Base-by-base conservation (phyloP, 768 basidiomycete genomes). In the Roridomyces roridus region DNA sequence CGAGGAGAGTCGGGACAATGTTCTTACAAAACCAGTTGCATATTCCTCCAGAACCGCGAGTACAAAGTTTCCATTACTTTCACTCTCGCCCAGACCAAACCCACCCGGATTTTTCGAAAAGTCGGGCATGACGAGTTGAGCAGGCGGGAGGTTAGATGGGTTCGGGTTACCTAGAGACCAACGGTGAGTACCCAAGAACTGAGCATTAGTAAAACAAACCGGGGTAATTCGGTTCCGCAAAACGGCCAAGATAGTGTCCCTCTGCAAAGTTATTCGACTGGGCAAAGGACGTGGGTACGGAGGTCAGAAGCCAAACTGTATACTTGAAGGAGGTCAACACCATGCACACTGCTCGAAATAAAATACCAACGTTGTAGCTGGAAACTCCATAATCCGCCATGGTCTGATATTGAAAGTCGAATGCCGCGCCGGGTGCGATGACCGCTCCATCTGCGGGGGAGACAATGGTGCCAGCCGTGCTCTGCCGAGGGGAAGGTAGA, bases 161-260 rank as follows among this genome's bases (percentile, higher is more conserved):
- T 72, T 67, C 15, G 80, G 78, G 35, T 80, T 77, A 31, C 73
- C 78, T 80, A 31, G 21, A 28, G 26, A 31, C 41, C 46, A 23
- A 15, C 5, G 9, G 12, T 17, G 24, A 25, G 46, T 40, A 20
- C 23, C 9, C 14, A 15, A 18, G 21, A 23, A 14, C 49, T 15
- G 29, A 37, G 12, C 11, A 18, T 1, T 15, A 37, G 29, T 14
- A 14, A 28, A 14, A 62, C 69, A 57, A 36, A 76, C 77, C 76
- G 40, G 79, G 79, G 57, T 76, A 82, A 55, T 78, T 81, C 23
- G 72, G 68, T 25, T 70, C 70, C 24, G 79, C 70, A 62, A 72
- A 81, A 8, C 74, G 68, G 12, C 81, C 81, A 59, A 81, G 79
- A 66, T 70, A 80, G 56, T 76, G 70, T 3, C 79, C 78, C 28